phyloP scores from a whole-genome alignment of 75 land plant genomes.

The Pinus albicaulis region DNA sequence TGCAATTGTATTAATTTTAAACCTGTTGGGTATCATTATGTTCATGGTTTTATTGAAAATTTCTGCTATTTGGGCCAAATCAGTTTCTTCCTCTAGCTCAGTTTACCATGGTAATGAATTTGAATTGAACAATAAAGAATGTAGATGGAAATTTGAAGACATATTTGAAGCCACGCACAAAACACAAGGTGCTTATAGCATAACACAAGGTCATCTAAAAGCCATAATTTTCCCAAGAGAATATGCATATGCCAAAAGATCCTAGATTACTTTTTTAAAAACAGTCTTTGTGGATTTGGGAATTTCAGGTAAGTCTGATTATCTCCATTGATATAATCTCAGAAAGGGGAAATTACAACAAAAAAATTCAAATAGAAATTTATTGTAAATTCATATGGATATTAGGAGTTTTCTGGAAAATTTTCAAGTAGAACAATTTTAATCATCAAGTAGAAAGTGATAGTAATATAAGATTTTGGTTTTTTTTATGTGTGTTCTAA shows the following conservation, averaged over 20 bases:
- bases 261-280: too few relatives aligned
- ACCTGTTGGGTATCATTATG: neutral
- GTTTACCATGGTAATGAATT: neutral
- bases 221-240: neutral
- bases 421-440: too few relatives aligned
- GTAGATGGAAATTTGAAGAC: neutral
- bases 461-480: too few relatives aligned
- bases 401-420: too few relatives aligned
- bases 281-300: too few relatives aligned
- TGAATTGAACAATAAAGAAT: conserved; percentile 7
- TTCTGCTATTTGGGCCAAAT: neutral
- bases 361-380: too few relatives aligned
- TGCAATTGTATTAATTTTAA: conserved; percentile 5
- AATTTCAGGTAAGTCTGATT: too few relatives aligned
- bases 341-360: too few relatives aligned
- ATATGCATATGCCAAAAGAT: neutral
- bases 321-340: too few relatives aligned
- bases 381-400: too few relatives aligned
- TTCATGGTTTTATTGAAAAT: neutral
- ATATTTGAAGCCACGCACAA: neutral
- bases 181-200: neutral
- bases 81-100: neutral
- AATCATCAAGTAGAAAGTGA: too few relatives aligned
- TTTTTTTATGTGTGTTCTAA: too few relatives aligned
- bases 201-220: neutral